Evolutionary conservation across 441 rosid species (phyloP), one percentile per base, ranked within the genome.

Genomic region (Melastoma candidum): DNA sequence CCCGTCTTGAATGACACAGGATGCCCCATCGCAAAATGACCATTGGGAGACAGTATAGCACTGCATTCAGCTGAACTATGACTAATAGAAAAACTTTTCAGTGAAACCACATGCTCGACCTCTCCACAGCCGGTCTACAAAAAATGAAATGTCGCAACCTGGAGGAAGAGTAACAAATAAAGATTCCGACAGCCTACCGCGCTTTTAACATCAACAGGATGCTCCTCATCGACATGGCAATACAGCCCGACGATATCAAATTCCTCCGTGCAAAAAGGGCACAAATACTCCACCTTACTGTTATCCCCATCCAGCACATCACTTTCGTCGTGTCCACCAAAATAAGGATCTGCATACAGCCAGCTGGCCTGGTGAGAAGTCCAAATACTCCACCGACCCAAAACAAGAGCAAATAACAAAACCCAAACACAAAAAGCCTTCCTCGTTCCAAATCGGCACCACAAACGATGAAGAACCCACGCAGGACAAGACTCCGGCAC

Each of bases 251-350:
- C 79, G 51, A 85, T 72, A 59, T 87, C 94, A 58, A 85, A 82
- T 63, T 82, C 94, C 67, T 87, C 94, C 12, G 71, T 77, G 29
- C 90, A 87, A 57, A 84, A 87, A 0, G 96, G 88, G 49, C 96
- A 87, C 17, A 77, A 50, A 68, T 72, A 83, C 79, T 83, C 84
- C 2, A 78, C 74, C 59, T 76, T 75, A 64, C 64, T 66, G 60
- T 77, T 81, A 12, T 80, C 89, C 12, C 79, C 94, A 26, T 3
- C 58, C 2, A 36, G 41, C 41, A 41, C 79, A 7, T 78, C 77
- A 2, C 51, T 51, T 44, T 84, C 88, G 14, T 85, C 95, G 12
- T 47, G 68, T 5, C 76, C 83, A 57, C 64, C 77, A 12, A 68
- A 12, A 46, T 58, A 81, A 76, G 68, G 77, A 69, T 83, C 92